phyloP scores from a whole-genome alignment of 495 filamentous ascomycete species.

The Clavariopsis aquatica region DNA sequence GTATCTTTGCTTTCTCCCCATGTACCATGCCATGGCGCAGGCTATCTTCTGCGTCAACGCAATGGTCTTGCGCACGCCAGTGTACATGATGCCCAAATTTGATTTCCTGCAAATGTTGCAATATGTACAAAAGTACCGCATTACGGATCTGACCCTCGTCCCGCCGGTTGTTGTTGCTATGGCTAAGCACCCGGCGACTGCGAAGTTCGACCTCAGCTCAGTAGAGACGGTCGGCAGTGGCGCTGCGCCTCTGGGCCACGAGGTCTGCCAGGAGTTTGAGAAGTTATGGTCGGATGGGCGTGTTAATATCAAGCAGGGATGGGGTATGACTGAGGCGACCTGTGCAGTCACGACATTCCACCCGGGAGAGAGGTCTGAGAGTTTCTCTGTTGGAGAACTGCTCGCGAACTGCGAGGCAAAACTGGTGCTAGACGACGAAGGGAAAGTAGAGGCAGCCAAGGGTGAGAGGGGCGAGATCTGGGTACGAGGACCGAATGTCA shows the following conservation, averaged over 20 bases:
- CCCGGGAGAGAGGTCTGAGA: conserved; percentile 47
- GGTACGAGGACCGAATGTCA: conserved; percentile 45
- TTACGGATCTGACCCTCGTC: conserved; percentile 62
- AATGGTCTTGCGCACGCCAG: conserved; percentile 44
- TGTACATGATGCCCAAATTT: conserved; percentile 75
- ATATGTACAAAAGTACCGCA: conserved; percentile 65
- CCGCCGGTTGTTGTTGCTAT: conserved; percentile 74
- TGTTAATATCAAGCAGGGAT: conserved; percentile 69
- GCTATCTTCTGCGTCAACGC: conserved; percentile 51
- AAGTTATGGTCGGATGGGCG: conserved; percentile 58
- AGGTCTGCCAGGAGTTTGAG: conserved; percentile 61
- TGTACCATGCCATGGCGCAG: conserved; percentile 62
- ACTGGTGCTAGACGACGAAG: conserved; percentile 54
- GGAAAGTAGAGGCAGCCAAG: conserved; percentile 35
- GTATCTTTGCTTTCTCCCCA: conserved; percentile 66
- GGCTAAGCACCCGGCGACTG: conserved; percentile 66
- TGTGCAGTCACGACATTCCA: conserved; percentile 65
- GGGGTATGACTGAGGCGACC: conserved; percentile 82
- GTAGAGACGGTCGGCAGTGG: conserved; percentile 61
- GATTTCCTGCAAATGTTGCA: conserved; percentile 70
- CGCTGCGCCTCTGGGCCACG: conserved; percentile 51
- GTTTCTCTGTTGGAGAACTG: conserved; percentile 64
- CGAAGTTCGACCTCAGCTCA: conserved; percentile 68
- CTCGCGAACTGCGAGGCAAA: conserved; percentile 67
- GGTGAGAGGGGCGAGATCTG: conserved; percentile 45